A percentile compares a stretch with the other conserved stretches of the same genome.
These are phyloP conservation scores for Cyclotella atomus DNA, from an alignment of 108 stramenopile genomes.

Conservation along the genomic window DNA sequence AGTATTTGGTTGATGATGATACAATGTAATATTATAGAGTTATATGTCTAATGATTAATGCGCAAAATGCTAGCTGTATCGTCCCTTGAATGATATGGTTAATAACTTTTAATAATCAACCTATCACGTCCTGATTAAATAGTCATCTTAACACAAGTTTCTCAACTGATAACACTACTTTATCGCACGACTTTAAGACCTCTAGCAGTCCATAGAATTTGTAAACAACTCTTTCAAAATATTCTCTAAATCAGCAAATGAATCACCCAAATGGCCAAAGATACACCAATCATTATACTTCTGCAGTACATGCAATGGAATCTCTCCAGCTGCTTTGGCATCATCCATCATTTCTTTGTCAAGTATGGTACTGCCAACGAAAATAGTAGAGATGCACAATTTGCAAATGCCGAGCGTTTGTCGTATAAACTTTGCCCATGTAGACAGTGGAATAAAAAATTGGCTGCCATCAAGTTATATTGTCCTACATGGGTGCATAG, in stretches of 20 bases:
- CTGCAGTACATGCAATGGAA: slow-evolving; percentile 6
- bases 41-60: no score
- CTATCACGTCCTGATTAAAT: no score
- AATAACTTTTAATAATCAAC: no score
- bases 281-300: slow-evolving; percentile 30
- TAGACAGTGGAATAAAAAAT: slow-evolving; percentile 45
- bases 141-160: no score
- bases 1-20: no score
- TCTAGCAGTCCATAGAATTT: slow-evolving; percentile 36
- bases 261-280: slow-evolving; percentile 40
- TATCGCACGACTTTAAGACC: no score
- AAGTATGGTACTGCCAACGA: slow-evolving; percentile 39
- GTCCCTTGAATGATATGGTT: no score
- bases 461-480: slow-evolving; percentile 35
- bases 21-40: no score
- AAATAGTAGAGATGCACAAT: slow-evolving; percentile 41
- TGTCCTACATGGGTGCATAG: slow-evolving; percentile 6
- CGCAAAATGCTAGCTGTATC: no score
- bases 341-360: slow-evolving; percentile 37
- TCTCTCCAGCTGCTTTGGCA: slow-evolving; percentile 11
- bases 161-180: no score
- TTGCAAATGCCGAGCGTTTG: slow-evolving; percentile 26
- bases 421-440: slow-evolving; percentile 31
- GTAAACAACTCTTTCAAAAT: slow-evolving; percentile 33
- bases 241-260: slow-evolving; percentile 30